phyloP scores from a whole-genome alignment of 495 filamentous ascomycete genomes.

The Neurospora sp. region DNA sequence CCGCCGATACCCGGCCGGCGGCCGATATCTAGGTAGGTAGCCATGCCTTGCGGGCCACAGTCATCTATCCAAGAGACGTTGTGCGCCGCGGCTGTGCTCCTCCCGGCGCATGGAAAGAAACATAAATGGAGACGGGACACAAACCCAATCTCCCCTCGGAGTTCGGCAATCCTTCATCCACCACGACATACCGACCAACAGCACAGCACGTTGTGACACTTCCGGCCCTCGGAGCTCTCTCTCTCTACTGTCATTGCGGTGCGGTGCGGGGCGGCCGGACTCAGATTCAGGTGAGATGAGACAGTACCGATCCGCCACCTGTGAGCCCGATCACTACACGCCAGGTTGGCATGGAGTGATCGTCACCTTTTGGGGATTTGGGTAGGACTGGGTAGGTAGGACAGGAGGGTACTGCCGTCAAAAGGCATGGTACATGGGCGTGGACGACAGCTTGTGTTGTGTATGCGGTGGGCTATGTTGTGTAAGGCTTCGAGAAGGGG shows the following conservation, averaged over 20 bases:
- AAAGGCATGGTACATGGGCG: neutral
- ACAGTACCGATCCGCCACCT: neutral
- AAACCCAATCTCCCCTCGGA: neutral
- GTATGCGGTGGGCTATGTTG: neutral
- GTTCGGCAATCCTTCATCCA: neutral
- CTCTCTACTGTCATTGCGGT: neutral
- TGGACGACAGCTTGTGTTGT: neutral
- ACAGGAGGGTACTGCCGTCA: neutral
- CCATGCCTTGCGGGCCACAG: neutral
- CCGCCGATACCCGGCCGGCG: neutral
- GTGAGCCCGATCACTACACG: neutral
- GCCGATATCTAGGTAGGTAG: neutral
- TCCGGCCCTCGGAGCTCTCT: neutral
- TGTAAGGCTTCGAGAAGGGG: neutral
- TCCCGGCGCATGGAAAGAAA: neutral
- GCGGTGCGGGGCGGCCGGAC: neutral
- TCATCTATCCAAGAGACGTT: neutral
- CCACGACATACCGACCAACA: neutral
- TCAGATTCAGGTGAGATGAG: neutral
- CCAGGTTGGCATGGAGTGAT: neutral
- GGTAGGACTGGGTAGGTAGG: neutral
- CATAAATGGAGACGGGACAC: neutral
- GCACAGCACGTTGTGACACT: neutral
- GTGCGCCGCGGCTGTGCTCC: neutral
- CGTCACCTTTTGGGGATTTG: neutral